These are phyloP conservation scores for Kwoniella sp. DNA, from an alignment of 768 basidiomycete species.

Conservation along the genomic window DNA sequence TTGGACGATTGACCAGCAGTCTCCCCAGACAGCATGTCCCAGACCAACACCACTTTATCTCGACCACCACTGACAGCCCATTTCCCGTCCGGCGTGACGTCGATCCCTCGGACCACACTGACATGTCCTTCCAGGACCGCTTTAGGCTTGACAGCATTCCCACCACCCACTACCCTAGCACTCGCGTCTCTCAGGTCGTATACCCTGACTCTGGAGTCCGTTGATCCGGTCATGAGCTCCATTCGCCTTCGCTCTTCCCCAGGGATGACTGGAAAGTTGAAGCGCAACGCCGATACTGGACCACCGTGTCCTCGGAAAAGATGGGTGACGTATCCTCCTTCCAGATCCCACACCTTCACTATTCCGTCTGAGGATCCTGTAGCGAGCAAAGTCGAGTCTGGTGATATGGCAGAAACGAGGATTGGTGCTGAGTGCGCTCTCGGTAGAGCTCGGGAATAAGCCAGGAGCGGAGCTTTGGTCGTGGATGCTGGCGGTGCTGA, in stretches of 20 bases:
- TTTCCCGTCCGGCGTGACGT: conserved; percentile 78
- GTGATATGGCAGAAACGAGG: conserved; percentile 71
- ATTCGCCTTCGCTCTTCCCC: conserved; percentile 59
- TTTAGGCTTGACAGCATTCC: conserved; percentile 64
- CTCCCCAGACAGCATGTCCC: conserved; percentile 67
- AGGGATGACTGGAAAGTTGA: conserved; percentile 67
- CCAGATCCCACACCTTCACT: conserved; percentile 94
- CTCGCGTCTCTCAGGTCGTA: conserved; percentile 78
- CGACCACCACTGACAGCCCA: conserved; percentile 90
- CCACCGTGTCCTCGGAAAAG: conserved; percentile 96
- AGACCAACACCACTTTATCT: conserved; percentile 88
- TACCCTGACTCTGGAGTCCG: conserved; percentile 87
- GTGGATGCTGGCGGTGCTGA: conserved; percentile 39
- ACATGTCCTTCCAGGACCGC: conserved; percentile 92
- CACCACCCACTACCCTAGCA: conserved; percentile 59
- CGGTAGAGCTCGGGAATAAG: conserved; percentile 73
- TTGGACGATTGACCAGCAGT: conserved; percentile 33
- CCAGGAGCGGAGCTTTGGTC: conserved; percentile 59
- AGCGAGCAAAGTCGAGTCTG: conserved; percentile 86
- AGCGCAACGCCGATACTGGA: conserved; percentile 87
- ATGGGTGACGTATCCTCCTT: conserved; percentile 86
- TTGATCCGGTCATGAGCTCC: conserved; percentile 85
- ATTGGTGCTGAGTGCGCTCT: conserved; percentile 92
- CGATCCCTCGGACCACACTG: conserved; percentile 88
- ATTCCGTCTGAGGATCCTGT: conserved; percentile 95